Evolutionary conservation across 768 basidiomycete genomes (phyloP), one percentile per base, ranked within the genome.

Genomic region (Kwoniella bestiolae): DNA sequence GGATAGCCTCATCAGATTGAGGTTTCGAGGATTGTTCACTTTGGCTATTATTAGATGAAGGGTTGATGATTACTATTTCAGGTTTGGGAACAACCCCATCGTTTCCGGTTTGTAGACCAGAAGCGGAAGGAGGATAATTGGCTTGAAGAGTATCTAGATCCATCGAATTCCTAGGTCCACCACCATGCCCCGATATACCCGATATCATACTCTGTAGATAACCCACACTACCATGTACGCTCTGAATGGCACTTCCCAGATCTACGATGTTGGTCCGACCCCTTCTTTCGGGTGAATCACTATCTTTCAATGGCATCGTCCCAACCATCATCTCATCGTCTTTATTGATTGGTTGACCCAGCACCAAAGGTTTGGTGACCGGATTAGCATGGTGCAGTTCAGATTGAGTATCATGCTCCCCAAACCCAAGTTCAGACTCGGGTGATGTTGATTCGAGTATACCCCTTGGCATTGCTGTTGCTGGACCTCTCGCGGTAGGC

Each of bases 141-240:
- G 21, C 16, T 14, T 16, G 34, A 23, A 16, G 12, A 61, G 26
- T 21, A 32, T 47, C 51, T 44, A 56, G 32, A 23, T 25, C 60
- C 31, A 25, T 34, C 2, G 45, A 47, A 5, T 41, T 21, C 14
- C 25, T 44, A n/a, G n/a, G n/a, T 5, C 38, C 44, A 18, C 47
- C 34, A 28, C 38, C 29, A 28, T 50, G 31, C 6, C 55, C 49
- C 23, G 63, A 65, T 16, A 52, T 58, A 45, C 57, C 56, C 9
- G 63, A 65, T 11, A 58, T 45, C 52, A 65, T 55, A 32, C 47
- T 51, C 18, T 56, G 60, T 8, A 67, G 28, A 41, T 61, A 67
- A 3, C 66, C 66, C 21, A 67, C 53, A 28, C 41, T 47, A 0
- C 66, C 66, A 46, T 56, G 53, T 4, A 62, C 38, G 34, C 52